Percentiles rank a stretch among this genome's conserved stretches.
These are phyloP conservation scores for Torulaspora gathmanii DNA, from an alignment of 805 yeast species.

Conservation along the genomic window DNA sequence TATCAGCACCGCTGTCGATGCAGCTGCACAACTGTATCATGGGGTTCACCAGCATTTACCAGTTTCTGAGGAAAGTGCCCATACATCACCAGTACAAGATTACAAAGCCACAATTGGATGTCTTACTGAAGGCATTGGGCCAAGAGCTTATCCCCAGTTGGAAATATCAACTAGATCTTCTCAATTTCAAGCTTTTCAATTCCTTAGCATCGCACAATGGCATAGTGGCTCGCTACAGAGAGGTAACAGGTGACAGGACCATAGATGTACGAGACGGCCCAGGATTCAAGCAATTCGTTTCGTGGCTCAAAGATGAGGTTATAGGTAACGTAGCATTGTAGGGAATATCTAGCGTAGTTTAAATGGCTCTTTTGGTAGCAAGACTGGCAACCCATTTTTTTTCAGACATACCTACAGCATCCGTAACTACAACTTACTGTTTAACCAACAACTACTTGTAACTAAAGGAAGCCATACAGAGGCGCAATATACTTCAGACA, in stretches of 20 bases:
- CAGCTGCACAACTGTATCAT: slow-evolving; percentile 24
- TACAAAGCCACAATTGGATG: slow-evolving; percentile 18
- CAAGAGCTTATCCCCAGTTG: slow-evolving; percentile 24
- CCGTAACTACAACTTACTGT: no score
- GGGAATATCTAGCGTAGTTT: neutral
- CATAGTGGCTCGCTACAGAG: slow-evolving; percentile 13
- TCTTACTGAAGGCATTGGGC: slow-evolving; percentile 20
- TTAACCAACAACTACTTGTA: neutral
- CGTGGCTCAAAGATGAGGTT: slow-evolving; percentile 26
- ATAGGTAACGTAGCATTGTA: slow-evolving; percentile 14
- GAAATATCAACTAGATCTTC: slow-evolving; percentile 24
- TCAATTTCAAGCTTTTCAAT: slow-evolving; percentile 22
- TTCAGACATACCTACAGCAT: neutral
- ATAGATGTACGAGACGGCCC: slow-evolving; percentile 15
- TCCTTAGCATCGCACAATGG: slow-evolving; percentile 11
- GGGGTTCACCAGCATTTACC: slow-evolving; percentile 25
- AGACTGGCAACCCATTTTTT: neutral
- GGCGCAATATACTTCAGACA: neutral
- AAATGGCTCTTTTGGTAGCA: no score
- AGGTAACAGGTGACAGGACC: slow-evolving; percentile 7
- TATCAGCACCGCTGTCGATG: slow-evolving; percentile 9
- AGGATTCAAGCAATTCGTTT: slow-evolving; percentile 15
- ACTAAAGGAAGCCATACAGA: neutral
- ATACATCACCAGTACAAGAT: slow-evolving; percentile 18
- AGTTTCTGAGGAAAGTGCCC: slow-evolving; percentile 23